A percentile compares a stretch with the other conserved stretches of the same genome.
Conservation (phyloP, 2,329 filamentous ascomycete genomes). For the Apiospora hydei region DNA sequence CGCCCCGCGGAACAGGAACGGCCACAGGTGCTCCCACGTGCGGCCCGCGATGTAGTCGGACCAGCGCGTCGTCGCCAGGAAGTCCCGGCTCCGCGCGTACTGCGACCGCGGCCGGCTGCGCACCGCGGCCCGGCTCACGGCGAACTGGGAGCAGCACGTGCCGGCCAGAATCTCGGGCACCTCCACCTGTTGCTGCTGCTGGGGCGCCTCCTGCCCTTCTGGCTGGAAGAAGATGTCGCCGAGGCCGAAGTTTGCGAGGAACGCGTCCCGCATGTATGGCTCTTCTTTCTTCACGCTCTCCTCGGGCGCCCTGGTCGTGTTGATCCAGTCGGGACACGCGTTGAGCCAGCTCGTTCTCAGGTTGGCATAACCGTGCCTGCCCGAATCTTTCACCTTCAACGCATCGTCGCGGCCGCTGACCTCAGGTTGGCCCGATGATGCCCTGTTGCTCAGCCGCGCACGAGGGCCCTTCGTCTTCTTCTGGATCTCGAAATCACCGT, state of each 20-base stretch:
- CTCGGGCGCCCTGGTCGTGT: conserved; percentile 39
- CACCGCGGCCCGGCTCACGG: conserved; percentile 41
- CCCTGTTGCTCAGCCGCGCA: not conserved
- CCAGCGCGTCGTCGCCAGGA: conserved; percentile 40
- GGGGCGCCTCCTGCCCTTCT: no score
- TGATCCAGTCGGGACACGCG: conserved; percentile 62
- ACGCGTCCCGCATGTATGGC: conserved; percentile 40
- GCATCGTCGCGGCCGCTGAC: not conserved
- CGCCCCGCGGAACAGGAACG: conserved; percentile 40
- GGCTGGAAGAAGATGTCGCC: not conserved
- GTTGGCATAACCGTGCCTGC: conserved; percentile 60
- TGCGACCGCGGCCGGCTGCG: conserved; percentile 38
- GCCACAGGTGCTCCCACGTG: conserved; percentile 46
- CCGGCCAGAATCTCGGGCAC: conserved; percentile 43
- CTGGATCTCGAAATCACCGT: not conserved
- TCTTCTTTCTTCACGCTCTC: conserved; percentile 40
- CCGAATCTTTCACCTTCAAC: conserved; percentile 41
- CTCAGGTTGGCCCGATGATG: not conserved
- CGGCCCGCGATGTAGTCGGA: conserved; percentile 42
- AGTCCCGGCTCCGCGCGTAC: conserved; percentile 40
- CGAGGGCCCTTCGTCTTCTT: not conserved
- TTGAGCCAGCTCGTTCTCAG: conserved; percentile 61
- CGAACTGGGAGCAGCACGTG: conserved; percentile 47
- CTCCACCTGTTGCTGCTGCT: conserved; percentile 21
- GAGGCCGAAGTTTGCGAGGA: conserved; percentile 39